phyloP scores from a whole-genome alignment of 2,329 filamentous ascomycete species.

The Celoporthe dispersa region DNA sequence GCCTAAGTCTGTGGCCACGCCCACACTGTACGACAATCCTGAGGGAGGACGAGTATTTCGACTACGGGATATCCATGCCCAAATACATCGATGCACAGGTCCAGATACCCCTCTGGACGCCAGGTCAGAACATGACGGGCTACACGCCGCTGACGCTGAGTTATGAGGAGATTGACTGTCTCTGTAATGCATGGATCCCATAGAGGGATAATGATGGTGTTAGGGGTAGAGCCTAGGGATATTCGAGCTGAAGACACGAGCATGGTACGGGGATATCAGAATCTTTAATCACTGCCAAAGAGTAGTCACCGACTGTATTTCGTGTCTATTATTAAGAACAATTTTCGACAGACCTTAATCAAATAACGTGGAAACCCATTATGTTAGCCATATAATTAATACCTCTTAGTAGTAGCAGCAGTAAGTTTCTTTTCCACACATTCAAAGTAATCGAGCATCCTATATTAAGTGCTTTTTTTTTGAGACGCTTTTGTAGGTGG shows the following conservation, averaged over 20 bases:
- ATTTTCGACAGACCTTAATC: background rate
- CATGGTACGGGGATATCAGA: background rate
- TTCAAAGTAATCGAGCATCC: background rate
- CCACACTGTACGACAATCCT: background rate
- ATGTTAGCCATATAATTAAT: background rate
- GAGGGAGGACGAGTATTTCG: background rate
- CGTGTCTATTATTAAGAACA: background rate
- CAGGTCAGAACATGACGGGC: constrained; percentile 1
- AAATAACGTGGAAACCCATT: background rate
- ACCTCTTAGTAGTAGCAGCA: background rate
- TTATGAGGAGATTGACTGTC: background rate
- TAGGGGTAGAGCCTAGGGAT: background rate
- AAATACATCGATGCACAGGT: background rate
- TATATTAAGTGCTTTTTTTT: no score
- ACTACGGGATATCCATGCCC: background rate
- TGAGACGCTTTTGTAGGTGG: no score
- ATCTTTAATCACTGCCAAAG: background rate
- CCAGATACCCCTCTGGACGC: background rate
- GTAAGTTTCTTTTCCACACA: background rate
- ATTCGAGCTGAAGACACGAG: background rate
- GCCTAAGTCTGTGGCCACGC: background rate
- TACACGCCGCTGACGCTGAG: background rate
- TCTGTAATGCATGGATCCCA: constrained; percentile 1
- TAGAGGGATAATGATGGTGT: background rate
- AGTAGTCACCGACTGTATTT: background rate